These are phyloP conservation scores for Artemisia argyi DNA, from an alignment of 129 eudicot genomes.

Conservation along the genomic window DNA sequence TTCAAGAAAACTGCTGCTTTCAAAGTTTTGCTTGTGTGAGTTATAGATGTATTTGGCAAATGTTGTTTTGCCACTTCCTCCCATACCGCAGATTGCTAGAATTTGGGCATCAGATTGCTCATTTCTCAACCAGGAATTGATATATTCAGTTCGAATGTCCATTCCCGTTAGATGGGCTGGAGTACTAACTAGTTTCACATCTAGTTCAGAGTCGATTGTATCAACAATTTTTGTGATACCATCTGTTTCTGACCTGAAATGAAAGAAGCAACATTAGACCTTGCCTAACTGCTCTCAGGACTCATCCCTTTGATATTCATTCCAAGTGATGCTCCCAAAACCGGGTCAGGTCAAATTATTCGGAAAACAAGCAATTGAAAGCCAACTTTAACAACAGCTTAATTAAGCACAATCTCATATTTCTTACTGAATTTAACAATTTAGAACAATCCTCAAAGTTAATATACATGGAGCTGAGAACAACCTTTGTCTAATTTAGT, in stretches of 20 bases:
- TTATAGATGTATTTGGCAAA: not conserved
- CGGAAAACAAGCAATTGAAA: too few species aligned
- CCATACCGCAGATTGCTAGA: conserved; percentile 27
- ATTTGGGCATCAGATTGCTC: not conserved
- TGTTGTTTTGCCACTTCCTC: conserved; percentile 24
- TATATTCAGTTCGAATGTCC: not conserved
- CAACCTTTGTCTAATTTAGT: not conserved
- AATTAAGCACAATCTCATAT: too few species aligned
- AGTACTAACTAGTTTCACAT: not conserved
- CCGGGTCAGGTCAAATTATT: too few species aligned
- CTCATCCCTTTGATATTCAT: too few species aligned
- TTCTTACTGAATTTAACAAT: not conserved
- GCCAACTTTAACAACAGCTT: not conserved
- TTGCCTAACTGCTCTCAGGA: too few species aligned
- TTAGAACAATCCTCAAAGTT: not conserved
- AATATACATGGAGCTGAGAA: not conserved
- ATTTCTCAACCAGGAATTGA: conserved; percentile 6
- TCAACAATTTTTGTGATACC: not conserved
- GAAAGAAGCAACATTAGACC: not conserved
- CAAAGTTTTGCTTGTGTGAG: not conserved
- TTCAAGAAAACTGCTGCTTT: not conserved
- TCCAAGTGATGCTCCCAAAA: too few species aligned
- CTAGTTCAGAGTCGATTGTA: not conserved
- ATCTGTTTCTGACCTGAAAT: not conserved
- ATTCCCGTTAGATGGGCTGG: conserved; percentile 5